Base-by-base conservation (phyloP, 2,329 filamentous ascomycete species). In the Trichoderma aggressivum region DNA sequence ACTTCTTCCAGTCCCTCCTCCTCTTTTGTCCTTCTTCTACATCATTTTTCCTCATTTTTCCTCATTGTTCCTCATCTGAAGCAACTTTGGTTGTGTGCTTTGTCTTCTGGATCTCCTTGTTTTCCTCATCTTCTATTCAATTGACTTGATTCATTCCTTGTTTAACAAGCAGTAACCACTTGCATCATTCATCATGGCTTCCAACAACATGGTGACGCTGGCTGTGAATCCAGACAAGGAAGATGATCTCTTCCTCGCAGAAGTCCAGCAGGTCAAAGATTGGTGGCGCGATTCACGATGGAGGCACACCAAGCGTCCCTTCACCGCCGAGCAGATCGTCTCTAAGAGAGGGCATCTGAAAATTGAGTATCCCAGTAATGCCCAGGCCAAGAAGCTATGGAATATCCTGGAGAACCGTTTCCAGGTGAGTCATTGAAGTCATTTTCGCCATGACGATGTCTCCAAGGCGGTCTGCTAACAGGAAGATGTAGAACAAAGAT, bases 261-360 rank as follows among this genome's bases (percentile, higher is more conserved):
- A 99, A 81, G 94, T 98, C 72, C 89, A 91, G 77, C 90, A 92
- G 75, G 91, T 98, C 76, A 93, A 98, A 88, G 85, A 92, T 82
- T 99, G 96, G 96, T 99, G 96, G 96, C 87, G 86, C 67, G 93
- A 97, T 77, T 89, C 94, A 71, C 89, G 96, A 86, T 99, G 96
- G 96, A 89, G 93, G 80, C 89, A 93, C 83, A 99, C 96, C 77
- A 94, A 92, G 85, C 89, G 96, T 71, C 91, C 96, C 28, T 99
- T 96, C 81, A 97, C 94, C 5, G 94, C 96, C 36, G 96, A 98
- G 86, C 93, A 97, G 84, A 98, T 99, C 79, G 96, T 97, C 74
- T 91, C 93, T 66, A 99, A 99, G 89, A 88, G 96, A 79, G 96
- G 96, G 71, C 94, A 92, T 78, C 85, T 99, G 77, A 93, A 92